phyloP scores from a whole-genome alignment of 176 grass and related monocot species.

The Musa troglodytarum region DNA sequence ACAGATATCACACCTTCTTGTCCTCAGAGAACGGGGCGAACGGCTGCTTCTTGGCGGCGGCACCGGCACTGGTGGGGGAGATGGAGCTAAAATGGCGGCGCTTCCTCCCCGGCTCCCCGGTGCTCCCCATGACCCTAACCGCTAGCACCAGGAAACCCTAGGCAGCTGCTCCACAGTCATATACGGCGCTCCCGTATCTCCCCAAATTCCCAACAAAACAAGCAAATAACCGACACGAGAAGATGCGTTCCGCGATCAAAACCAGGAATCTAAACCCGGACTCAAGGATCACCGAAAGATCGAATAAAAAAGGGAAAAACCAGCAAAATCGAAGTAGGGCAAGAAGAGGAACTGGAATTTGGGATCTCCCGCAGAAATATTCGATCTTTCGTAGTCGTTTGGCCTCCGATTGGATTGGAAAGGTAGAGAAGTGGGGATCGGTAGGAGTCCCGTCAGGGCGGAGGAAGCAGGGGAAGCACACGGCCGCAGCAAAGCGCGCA shows the following conservation, averaged over 20 bases:
- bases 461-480: neutral
- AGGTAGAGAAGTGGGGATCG: neutral
- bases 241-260: neutral
- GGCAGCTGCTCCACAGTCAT: slow-evolving; percentile 17
- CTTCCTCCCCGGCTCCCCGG: slow-evolving; percentile 54
- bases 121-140: slow-evolving; percentile 49
- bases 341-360: neutral
- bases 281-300: neutral
- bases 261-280: neutral
- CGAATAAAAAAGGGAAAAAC: neutral
- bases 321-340: neutral
- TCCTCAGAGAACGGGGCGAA: slow-evolving; percentile 47
- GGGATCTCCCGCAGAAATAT: neutral
- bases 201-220: neutral
- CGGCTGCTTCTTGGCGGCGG: slow-evolving; percentile 40
- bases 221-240: neutral
- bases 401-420: neutral
- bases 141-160: slow-evolving; percentile 34
- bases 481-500: neutral
- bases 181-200: neutral
- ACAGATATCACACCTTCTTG: slow-evolving; percentile 45
- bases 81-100: slow-evolving; percentile 46
- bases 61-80: slow-evolving; percentile 29
- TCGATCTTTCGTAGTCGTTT: neutral
- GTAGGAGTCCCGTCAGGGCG: neutral